A percentile compares a stretch with the other conserved stretches of the same genome.
Conservation (phyloP, 2,329 filamentous ascomycete species). For the Neocucurbitaria cava region DNA sequence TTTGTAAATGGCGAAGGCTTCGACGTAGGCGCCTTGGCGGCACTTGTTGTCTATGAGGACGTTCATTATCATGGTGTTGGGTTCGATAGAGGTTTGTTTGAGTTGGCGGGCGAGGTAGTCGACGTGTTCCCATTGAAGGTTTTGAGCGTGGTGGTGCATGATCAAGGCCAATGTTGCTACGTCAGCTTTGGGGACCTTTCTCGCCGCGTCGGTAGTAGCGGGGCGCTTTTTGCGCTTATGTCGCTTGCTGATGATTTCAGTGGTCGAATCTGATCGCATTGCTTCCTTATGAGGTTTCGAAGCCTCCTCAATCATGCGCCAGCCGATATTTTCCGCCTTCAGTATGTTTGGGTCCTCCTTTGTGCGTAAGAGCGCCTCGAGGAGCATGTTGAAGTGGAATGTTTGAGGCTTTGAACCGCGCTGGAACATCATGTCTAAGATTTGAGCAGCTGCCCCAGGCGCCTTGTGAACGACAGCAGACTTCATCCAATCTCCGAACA, state of each 20-base stretch:
- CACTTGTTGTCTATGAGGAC: constrained; percentile 40
- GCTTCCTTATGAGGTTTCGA: constrained; percentile 3
- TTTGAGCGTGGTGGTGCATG: constrained; percentile 38
- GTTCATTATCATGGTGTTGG: constrained; percentile 42
- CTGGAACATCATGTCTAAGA: constrained; percentile 77
- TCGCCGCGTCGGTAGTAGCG: constrained; percentile 2
- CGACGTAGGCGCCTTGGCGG: constrained; percentile 35
- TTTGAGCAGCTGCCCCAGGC: constrained; percentile 70
- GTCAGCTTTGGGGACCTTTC: constrained; percentile 34
- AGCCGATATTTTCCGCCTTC: constrained; percentile 46
- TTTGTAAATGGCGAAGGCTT: constrained; percentile 40
- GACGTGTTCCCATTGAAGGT: constrained; percentile 43
- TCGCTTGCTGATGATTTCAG: constrained; percentile 6
- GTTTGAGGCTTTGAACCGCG: constrained; percentile 72
- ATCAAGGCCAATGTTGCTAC: constrained; percentile 41
- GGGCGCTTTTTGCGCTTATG: neutral
- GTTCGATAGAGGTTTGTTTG: constrained; percentile 23
- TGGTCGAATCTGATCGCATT: neutral
- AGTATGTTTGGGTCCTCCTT: constrained; percentile 23
- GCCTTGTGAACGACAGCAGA: constrained; percentile 72
- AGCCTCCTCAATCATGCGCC: constrained; percentile 44
- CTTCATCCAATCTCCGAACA: constrained; percentile 89
- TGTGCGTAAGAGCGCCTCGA: constrained; percentile 76
- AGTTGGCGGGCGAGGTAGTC: constrained; percentile 40
- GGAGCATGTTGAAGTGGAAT: constrained; percentile 81